These are phyloP conservation scores for Termitomyces sp. DNA, from an alignment of 768 basidiomycete species.

Conservation along the genomic window DNA sequence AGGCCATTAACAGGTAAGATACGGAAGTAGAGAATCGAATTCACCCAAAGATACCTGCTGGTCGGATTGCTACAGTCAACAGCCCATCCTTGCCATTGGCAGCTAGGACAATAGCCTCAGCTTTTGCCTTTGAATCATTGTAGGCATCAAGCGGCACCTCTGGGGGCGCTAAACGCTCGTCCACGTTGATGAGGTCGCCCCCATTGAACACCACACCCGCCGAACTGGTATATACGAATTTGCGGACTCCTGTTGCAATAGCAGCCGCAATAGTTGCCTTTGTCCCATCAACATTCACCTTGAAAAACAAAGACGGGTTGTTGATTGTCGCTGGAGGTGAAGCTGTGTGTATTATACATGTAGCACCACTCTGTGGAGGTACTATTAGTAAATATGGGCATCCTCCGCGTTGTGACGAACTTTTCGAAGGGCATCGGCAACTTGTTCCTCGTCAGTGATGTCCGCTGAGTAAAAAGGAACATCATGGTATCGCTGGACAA, in stretches of 20 bases:
- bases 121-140: conserved; percentile 90
- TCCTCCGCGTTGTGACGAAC: conserved; percentile 33
- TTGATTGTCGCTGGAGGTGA: conserved; percentile 68
- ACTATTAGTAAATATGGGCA: conserved; percentile 4
- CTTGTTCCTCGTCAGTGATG: conserved; percentile 72
- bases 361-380: conserved; percentile 62
- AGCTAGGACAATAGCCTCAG: conserved; percentile 75
- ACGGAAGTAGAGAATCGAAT: conserved; percentile 18
- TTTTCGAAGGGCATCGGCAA: conserved; percentile 71
- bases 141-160: conserved; percentile 82
- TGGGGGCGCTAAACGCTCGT: conserved; percentile 81
- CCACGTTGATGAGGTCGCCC: conserved; percentile 72
- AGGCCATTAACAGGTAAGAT: conserved; percentile 2
- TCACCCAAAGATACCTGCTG: conserved; percentile 95
- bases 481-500: conserved; percentile 87
- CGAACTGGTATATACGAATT: conserved; percentile 93
- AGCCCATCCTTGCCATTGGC: conserved; percentile 86
- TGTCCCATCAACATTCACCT: conserved; percentile 94
- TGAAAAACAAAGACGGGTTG: conserved; percentile 73
- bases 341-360: conserved; percentile 94
- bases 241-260: conserved; percentile 63
- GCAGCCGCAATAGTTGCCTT: conserved; percentile 82
- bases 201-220: conserved; percentile 91
- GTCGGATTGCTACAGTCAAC: conserved; percentile 85
- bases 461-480: conserved; percentile 88